Evolutionary conservation across 2,329 filamentous ascomycete genomes (phyloP).

Genomic region (Cladorrhinum sp.): DNA sequence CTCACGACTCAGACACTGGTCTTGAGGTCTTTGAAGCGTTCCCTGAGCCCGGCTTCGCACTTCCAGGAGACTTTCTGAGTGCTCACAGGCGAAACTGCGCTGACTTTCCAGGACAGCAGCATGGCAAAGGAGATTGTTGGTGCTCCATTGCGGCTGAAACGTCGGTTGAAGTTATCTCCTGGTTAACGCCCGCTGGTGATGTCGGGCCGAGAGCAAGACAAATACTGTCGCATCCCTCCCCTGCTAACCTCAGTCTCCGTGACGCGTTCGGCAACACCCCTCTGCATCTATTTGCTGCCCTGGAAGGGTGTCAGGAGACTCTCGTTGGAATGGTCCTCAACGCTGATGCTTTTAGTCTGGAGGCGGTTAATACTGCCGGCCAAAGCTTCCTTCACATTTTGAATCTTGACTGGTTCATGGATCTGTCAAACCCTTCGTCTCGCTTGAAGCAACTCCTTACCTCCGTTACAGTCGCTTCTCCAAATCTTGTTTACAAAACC

Average conservation of each 20-base stretch:
- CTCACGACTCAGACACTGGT: not conserved
- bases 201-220: slow-evolving; percentile 30
- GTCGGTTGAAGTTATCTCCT: slow-evolving; percentile 25
- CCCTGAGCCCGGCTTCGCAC: slow-evolving; percentile 30
- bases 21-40: slow-evolving; percentile 22
- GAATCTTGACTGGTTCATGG: slow-evolving; percentile 34
- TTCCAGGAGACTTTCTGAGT: slow-evolving; percentile 51
- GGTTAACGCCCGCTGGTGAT: slow-evolving; percentile 29
- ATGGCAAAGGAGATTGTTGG: slow-evolving; percentile 32
- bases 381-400: slow-evolving; percentile 51
- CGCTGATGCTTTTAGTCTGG: slow-evolving; percentile 21
- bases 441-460: slow-evolving; percentile 30
- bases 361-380: slow-evolving; percentile 41
- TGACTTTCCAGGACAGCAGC: slow-evolving; percentile 28
- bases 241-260: slow-evolving; percentile 26
- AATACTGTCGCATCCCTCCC: slow-evolving; percentile 23
- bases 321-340: slow-evolving; percentile 30
- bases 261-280: slow-evolving; percentile 49
- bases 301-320: slow-evolving; percentile 30
- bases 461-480: slow-evolving; percentile 27
- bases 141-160: slow-evolving; percentile 32
- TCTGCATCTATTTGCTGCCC: slow-evolving; percentile 45
- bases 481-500: slow-evolving; percentile 34
- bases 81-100: slow-evolving; percentile 29
- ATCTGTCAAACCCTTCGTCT: slow-evolving; percentile 24